Base-by-base conservation (phyloP, 495 filamentous ascomycete species). In the Penicillium coffeae region DNA sequence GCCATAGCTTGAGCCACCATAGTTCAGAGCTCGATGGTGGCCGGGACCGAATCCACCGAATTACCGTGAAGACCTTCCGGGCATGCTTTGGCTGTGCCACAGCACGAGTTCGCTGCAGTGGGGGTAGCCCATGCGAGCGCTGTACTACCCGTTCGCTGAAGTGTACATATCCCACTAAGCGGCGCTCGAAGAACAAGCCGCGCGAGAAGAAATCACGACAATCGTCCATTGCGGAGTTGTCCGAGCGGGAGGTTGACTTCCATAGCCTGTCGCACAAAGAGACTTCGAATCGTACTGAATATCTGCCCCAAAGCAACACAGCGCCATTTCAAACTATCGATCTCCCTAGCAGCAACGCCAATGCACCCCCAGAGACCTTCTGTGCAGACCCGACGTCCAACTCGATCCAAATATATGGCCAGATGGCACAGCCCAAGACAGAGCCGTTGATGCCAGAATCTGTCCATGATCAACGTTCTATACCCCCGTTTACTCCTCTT, bases 51-150 rank as follows among this genome's bases (percentile, higher is more conserved):
- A 62, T 65, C 25, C 71, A 67, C 51, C 51, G 72, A 20, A 62
- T 72, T 52, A 65, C 69, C n/a, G 63, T 76, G 54, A 69, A 78
- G 52, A 70, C 72, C 1, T 74, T 74, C 37, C 64, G 74, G 48
- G 80, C 80, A 7, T 84, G 80, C 43, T 70, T 65, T 38, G 67
- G 75, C 52, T 84, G 81, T 47, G 78, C 80, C 8, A 70, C 68
- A 14, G 76, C 75, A 15, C 64, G 79, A 58, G 75, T 77, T 19
- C 73, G 78, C 59, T 83, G 81, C 55, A 80, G 74, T 32, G 77
- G 76, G 14, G 77, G 70, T 5, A 62, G 62, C 19, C 72, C 76
- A 34, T 84, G 81, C 52, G 54, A 64, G 36, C 71, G 78, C 30
- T 84, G 81, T 51, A 63, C 70, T n/a, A 62, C 63, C 20, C 73